Evolutionary conservation across 805 yeast species (phyloP).

Genomic region (Metschnikowia picachoensis): DNA sequence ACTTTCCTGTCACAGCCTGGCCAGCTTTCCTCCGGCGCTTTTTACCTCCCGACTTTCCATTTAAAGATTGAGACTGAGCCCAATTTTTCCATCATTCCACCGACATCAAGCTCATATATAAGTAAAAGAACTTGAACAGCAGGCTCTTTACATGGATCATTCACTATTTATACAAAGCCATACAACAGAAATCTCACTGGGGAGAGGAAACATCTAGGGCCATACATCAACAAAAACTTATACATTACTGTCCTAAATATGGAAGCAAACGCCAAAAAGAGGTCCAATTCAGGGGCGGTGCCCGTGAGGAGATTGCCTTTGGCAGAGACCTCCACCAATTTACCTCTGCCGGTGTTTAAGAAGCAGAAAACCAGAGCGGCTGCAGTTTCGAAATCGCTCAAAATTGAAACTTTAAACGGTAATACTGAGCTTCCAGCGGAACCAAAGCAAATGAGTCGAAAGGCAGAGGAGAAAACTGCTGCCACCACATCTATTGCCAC

Average conservation of each 20-base stretch:
- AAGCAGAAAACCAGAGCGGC: slow-evolving; percentile 23
- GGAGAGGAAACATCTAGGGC: too few relatives aligned
- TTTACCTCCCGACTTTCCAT: background rate
- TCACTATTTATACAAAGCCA: too few relatives aligned
- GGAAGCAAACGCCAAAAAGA: slow-evolving; percentile 6
- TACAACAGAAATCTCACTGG: too few relatives aligned
- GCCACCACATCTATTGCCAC: slow-evolving; percentile 5
- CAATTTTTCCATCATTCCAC: background rate
- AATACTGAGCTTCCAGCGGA: slow-evolving; percentile 2
- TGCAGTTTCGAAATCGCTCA: background rate
- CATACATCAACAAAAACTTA: too few relatives aligned
- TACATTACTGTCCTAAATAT: background rate
- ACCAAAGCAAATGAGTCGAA: background rate
- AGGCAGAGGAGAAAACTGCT: background rate
- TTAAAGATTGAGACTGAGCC: background rate
- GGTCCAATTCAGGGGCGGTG: slow-evolving; percentile 1
- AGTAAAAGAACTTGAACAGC: too few relatives aligned
- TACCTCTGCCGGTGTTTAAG: slow-evolving; percentile 36
- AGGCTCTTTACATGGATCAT: too few relatives aligned
- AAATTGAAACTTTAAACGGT: background rate
- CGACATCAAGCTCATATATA: background rate
- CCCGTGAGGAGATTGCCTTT: slow-evolving; percentile 28
- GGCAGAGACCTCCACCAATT: slow-evolving; percentile 38
- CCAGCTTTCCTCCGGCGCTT: slow-evolving; percentile 7
- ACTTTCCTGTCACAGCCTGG: slow-evolving; percentile 4